Percentiles rank a stretch among this genome's conserved stretches.
Conservation (phyloP, 139 green algal species). For the Picochlorum sp. region DNA sequence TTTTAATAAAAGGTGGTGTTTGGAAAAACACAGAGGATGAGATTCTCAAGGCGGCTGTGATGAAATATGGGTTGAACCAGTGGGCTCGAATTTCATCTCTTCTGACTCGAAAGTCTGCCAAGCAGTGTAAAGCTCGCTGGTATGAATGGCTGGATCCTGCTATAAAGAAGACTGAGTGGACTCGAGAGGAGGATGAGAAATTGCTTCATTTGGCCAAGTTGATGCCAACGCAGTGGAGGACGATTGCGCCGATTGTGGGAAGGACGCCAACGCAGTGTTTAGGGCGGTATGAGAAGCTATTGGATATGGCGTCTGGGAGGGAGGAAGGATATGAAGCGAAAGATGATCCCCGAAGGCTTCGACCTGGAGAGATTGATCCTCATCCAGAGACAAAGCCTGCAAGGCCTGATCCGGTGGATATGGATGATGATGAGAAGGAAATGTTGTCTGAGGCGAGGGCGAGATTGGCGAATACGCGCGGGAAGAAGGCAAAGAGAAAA, state of each 20-base stretch:
- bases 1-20: slow-evolving; percentile 44
- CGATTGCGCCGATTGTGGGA: slow-evolving; percentile 96
- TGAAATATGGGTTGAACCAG: slow-evolving; percentile 96
- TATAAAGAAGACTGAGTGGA: slow-evolving; percentile 99
- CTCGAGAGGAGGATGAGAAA: slow-evolving; percentile 99
- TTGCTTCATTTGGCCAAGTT: slow-evolving; percentile 98
- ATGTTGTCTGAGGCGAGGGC: slow-evolving; percentile 96
- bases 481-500: slow-evolving; percentile 99
- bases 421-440: slow-evolving; percentile 99
- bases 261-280: slow-evolving; percentile 93
- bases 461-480: slow-evolving; percentile 92
- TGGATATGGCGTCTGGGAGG: slow-evolving; percentile 68
- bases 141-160: slow-evolving; percentile 97
- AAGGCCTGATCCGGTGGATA: slow-evolving; percentile 90
- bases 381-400: slow-evolving; percentile 95
- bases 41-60: slow-evolving; percentile 99
- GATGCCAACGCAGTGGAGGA: slow-evolving; percentile 98
- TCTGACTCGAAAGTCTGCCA: slow-evolving; percentile 94
- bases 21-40: slow-evolving; percentile 99
- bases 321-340: slow-evolving; percentile 78
- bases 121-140: slow-evolving; percentile 99
- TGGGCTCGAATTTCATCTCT: slow-evolving; percentile 91
- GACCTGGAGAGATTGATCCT: slow-evolving; percentile 96
- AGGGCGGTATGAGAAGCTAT: slow-evolving; percentile 87
- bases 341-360: slow-evolving; percentile 87